Conservation (phyloP, 2,329 filamentous ascomycete species). For the Penicillium freii region DNA sequence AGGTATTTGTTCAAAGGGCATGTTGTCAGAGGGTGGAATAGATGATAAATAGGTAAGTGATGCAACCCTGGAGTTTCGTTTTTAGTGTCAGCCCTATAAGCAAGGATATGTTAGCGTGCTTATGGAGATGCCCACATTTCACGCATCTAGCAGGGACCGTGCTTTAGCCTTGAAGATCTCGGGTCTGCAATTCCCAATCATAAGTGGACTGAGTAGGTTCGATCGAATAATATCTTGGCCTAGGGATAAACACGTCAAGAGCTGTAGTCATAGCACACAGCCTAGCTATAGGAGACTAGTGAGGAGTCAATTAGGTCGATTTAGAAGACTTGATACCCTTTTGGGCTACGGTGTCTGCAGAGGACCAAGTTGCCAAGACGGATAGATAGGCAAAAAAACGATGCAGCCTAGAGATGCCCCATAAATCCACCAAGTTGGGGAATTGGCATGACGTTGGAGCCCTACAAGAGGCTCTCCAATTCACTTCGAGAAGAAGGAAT, state of each 20-base stretch:
- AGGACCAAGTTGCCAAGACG: constrained; percentile 11
- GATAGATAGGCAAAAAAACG: constrained; percentile 19
- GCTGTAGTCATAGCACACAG: background rate
- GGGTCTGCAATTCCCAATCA: background rate
- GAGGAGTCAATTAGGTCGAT: background rate
- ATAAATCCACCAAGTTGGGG: constrained; percentile 12
- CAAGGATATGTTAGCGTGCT: constrained; percentile 14
- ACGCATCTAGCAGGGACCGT: background rate
- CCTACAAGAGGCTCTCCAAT: background rate
- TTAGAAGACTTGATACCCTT: constrained; percentile 4
- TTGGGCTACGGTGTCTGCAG: constrained; percentile 7
- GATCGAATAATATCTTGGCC: background rate
- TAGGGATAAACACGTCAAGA: background rate
- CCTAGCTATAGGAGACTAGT: background rate
- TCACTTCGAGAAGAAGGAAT: background rate
- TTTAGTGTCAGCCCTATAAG: constrained; percentile 23
- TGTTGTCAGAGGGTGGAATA: background rate
- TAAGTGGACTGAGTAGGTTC: background rate
- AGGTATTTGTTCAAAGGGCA: background rate
- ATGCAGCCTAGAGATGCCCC: constrained; percentile 26
- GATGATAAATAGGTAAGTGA: background rate
- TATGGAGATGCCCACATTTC: background rate
- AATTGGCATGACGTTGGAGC: constrained; percentile 4
- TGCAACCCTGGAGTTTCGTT: constrained; percentile 6
- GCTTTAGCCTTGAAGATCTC: constrained; percentile 4